Evolutionary conservation across 352 stramenopile genomes (phyloP).

Genomic region (Pilasporangium apinafurcum): DNA sequence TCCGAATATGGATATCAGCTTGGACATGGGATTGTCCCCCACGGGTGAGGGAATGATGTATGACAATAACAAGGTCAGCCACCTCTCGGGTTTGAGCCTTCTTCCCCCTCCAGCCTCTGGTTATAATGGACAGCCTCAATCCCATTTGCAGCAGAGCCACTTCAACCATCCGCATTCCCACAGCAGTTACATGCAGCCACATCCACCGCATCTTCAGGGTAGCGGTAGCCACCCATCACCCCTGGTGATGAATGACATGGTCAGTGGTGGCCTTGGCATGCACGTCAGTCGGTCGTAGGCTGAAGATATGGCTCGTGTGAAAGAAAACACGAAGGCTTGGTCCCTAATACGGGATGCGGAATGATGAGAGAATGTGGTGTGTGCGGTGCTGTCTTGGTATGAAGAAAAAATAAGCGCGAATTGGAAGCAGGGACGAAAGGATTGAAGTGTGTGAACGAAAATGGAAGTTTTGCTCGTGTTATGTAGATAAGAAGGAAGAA

Average conservation of each 20-base stretch:
- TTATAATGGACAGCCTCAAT: constrained; percentile 5
- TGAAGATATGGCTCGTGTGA: constrained; percentile 30
- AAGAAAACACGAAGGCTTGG: constrained; percentile 2
- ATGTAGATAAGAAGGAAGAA: constrained; percentile 60
- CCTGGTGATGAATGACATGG: constrained; percentile 34
- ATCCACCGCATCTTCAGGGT: constrained; percentile 24
- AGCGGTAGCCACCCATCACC: constrained; percentile 3
- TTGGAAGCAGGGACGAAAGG: constrained; percentile 6
- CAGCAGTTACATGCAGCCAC: constrained; percentile 10
- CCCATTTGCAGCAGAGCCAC: constrained; percentile 5
- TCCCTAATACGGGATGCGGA: constrained; percentile 16
- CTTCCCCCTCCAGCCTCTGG: constrained; percentile 1
- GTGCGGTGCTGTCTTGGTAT: constrained; percentile 6
- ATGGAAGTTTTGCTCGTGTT: constrained; percentile 49
- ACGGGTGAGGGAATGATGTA: constrained; percentile 24
- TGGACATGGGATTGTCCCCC: constrained; percentile 45
- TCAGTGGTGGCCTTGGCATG: constrained; percentile 26
- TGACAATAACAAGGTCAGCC: constrained; percentile 10
- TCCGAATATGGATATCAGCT: constrained; percentile 90
- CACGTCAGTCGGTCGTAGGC: no score
- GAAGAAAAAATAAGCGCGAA: constrained; percentile 5
- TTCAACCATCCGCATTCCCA: not conserved
- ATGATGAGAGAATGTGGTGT: constrained; percentile 10
- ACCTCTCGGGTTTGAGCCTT: constrained; percentile 3
- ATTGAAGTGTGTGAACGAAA: constrained; percentile 13